Conservation (phyloP, 345 rosid species). For the Salix viminalis region DNA sequence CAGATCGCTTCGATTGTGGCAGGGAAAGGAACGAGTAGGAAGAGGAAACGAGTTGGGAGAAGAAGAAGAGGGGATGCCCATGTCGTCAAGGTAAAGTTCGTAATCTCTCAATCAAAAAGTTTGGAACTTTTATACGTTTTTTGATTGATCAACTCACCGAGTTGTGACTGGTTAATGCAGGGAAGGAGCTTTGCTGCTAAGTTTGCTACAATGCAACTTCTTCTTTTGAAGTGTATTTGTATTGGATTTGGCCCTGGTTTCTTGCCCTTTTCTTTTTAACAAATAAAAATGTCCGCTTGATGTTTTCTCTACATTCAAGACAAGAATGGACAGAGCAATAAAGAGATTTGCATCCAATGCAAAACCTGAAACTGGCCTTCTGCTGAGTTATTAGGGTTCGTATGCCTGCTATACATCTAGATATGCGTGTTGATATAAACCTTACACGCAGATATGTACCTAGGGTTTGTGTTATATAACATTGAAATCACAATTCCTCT, state of each 20-base stretch:
- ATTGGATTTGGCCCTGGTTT: background rate
- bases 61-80: constrained; percentile 17
- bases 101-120: background rate
- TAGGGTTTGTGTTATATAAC: background rate
- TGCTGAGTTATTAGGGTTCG: background rate
- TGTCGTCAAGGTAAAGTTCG: constrained; percentile 22
- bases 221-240: constrained; percentile 8
- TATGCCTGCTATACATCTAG: background rate
- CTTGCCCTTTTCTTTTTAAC: background rate
- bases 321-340: background rate
- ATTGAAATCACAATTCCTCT: background rate
- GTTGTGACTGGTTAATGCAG: constrained; percentile 17
- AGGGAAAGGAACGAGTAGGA: constrained; percentile 20
- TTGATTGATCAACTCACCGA: background rate
- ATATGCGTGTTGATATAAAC: background rate
- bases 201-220: constrained; percentile 40
- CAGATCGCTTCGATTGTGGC: constrained; percentile 39
- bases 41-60: constrained; percentile 49
- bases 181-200: constrained; percentile 38
- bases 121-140: background rate
- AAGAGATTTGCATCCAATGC: background rate
- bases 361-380: background rate
- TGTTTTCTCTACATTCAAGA: background rate
- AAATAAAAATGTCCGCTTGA: background rate
- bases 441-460: background rate